Evolutionary conservation across 306 rosid genomes (phyloP), one percentile per base, ranked within the genome.

Genomic region (Castanospermum australe): DNA sequence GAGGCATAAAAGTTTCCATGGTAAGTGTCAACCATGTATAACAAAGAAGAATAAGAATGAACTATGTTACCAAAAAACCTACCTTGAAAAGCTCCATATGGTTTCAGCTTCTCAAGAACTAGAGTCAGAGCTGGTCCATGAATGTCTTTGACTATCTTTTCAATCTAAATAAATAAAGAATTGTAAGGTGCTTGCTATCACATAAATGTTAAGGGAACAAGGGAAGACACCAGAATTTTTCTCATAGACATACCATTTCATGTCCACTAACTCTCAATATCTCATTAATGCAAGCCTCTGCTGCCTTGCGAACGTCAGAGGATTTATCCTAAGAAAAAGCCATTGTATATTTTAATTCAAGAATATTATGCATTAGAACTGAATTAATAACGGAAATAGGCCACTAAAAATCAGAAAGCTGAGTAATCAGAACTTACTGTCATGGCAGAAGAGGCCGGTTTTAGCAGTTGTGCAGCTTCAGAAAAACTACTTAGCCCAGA

Each of bases 291-390:
- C 98, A 96, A 64, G 92, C 70, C 85, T 96, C 98, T 14, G 99
- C 96, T 21, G 97, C 97, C 89, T 96, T 96, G 71, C 99, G 99
- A 77, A 96, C 97, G 87, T 96, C 99, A 1, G 97, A 91, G 1
- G 99, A 93, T 92, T 96, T 96, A 85, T 96, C 99, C 99, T 96
- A 72, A 44, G 55, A 82, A 15, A 56, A 59, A 81, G 68, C 30
- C 83, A 70, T 18, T 63, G 73, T 35, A 48, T 75, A 77, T 63
- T 84, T 77, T 3, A 82, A 42, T 75, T 18, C 41, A 64, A 55
- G 8, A 54, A 68, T 47, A 54, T 4, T 6, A 41, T 11, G 64
- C 33, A 45, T 38, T 11, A 67, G 30, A 69, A 69, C 48, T 39
- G 44, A 73, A 50, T 42, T n/a, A 52, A 67, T 12, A 61, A 73